These are phyloP conservation scores for Herpetospermum pedunculosum DNA, from an alignment of 306 rosid genomes.

Conservation along the genomic window DNA sequence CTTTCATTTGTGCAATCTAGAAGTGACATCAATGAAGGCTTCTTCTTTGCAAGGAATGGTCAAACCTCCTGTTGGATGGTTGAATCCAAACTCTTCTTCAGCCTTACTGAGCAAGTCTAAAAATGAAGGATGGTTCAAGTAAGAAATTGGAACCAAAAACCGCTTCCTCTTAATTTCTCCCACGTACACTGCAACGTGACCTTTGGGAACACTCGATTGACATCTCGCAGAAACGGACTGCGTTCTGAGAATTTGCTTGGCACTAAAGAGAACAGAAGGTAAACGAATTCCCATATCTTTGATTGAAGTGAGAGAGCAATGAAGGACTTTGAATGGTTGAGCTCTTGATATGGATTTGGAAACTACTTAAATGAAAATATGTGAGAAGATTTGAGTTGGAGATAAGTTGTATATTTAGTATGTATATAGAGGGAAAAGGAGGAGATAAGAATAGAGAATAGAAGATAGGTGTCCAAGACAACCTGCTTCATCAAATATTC, in stretches of 20 bases:
- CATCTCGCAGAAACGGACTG: not conserved
- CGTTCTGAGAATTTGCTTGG: not conserved
- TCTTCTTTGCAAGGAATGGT: constrained; percentile 19
- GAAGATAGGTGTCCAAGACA: not conserved
- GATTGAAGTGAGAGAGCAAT: not conserved
- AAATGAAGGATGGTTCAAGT: constrained; percentile 31
- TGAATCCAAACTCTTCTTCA: constrained; percentile 43
- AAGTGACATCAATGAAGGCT: constrained; percentile 10
- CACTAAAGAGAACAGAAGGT: not conserved
- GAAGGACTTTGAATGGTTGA: not conserved
- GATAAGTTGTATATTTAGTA: not conserved
- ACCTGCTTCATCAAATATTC: not conserved
- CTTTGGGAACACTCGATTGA: constrained; percentile 28
- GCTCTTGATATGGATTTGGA: not conserved
- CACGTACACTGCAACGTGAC: constrained; percentile 36
- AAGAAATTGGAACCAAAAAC: constrained; percentile 28
- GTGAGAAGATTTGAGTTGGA: not conserved
- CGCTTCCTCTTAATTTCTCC: constrained; percentile 30
- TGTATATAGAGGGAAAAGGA: not conserved
- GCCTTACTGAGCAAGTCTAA: constrained; percentile 23
- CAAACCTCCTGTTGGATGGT: constrained; percentile 15
- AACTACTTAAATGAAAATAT: constrained; percentile 3
- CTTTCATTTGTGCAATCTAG: not conserved
- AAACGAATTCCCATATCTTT: constrained; percentile 6
- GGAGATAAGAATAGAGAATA: not conserved